Base-by-base conservation (phyloP, 2,329 filamentous ascomycete genomes). In the Didymosphaeria variabile region DNA sequence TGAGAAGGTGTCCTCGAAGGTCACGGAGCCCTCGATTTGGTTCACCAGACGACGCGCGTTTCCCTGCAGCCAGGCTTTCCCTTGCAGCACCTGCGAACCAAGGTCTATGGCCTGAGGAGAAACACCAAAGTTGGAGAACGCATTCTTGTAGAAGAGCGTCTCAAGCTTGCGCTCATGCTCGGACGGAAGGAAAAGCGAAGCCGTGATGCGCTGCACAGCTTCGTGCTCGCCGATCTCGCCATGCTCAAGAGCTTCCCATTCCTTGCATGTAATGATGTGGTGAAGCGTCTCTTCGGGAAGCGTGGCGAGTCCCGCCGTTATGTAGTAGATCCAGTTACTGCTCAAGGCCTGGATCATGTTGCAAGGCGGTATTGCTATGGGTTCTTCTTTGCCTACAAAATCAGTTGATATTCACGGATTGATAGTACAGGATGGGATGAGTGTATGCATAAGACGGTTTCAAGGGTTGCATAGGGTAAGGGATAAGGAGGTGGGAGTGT, bases 311-410 rank as follows among this genome's bases (percentile, higher is more conserved):
- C 66, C 69, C 3, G 60, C 54, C 8, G 74, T 60, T 5, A 69
- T 72, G 71, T 73, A 79, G 19, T 71, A 68, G 60, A 78, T 77
- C 26, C 78, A 68, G 26, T 77, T 74, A 60, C 78, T 75, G 19
- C 76, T 74, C 19, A 79, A 67, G 62, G 77, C 76, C 31, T 78
- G 73, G 19, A 79, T 73, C 26, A 79, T 64, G 8, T 60, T 59
- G n/a, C 55, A 21, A 42, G 31, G 9, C 32, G 42, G 42, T 10
- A 13, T 47, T 49, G 52, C 26, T 42, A 55, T 55, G 31, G 13
- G 5, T 15, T 31, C 15, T 15, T 29, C 1, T 32, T 26, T 34
- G n/a, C 23, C 19, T n/a, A n/a, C 23, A 17, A 7, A n/a, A n/a
- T 40, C 2, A n/a, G 38, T 19, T 40, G 7, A 15, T 6, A 40